A percentile compares a stretch with the other conserved stretches of the same genome.
Evolutionary conservation across 2,329 filamentous ascomycete species (phyloP).

Genomic region (Mycogone perniciosa): DNA sequence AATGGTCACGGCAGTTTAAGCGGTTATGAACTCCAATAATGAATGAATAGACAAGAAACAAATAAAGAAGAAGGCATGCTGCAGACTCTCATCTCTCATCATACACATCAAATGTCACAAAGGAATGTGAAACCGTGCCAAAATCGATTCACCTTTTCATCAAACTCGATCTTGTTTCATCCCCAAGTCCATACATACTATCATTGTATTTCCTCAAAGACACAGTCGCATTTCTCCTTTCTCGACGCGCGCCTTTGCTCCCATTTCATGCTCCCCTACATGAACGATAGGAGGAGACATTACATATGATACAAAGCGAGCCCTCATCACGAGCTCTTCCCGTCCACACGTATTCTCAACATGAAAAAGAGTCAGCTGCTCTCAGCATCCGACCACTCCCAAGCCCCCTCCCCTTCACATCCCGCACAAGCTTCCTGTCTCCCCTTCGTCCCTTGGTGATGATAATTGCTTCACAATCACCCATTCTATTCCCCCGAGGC

Average conservation of each 20-base stretch:
- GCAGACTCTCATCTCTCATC: background rate
- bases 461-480: background rate
- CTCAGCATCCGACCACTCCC: too few species aligned
- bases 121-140: too few species aligned
- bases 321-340: too few species aligned
- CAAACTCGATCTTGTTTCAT: too few species aligned
- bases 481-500: background rate
- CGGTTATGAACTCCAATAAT: slow-evolving; percentile 1
- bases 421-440: too few species aligned
- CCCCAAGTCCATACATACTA: background rate
- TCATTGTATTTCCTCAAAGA: background rate
- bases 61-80: background rate
- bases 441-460: too few species aligned
- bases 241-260: too few species aligned
- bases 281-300: background rate
- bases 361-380: background rate
- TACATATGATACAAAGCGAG: background rate
- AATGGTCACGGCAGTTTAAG: slow-evolving; percentile 43
- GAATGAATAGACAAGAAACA: background rate
- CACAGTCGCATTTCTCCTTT: too few species aligned
- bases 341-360: too few species aligned
- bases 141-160: too few species aligned
- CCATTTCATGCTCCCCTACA: background rate
- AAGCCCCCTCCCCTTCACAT: too few species aligned
- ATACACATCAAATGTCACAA: background rate